These are phyloP conservation scores for Gymnopus androsaceus DNA, from an alignment of 1,284 basidiomycete species.

Conservation along the genomic window DNA sequence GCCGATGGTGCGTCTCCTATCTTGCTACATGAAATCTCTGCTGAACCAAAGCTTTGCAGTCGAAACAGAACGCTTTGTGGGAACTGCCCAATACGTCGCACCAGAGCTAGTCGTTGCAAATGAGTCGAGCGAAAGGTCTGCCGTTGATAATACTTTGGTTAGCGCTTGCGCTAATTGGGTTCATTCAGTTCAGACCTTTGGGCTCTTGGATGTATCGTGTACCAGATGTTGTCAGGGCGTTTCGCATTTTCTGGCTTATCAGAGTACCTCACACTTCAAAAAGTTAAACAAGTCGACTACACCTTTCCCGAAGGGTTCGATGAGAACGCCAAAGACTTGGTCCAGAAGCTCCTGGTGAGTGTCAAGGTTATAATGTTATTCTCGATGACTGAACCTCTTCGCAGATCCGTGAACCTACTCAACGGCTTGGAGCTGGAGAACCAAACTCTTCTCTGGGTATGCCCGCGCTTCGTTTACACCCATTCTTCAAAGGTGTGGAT, in stretches of 20 bases:
- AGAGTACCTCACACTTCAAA: constrained; percentile 83
- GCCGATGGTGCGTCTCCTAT: constrained; percentile 44
- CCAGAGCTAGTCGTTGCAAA: constrained; percentile 87
- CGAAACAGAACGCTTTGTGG: constrained; percentile 81
- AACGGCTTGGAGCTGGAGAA: constrained; percentile 68
- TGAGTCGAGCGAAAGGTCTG: constrained; percentile 69
- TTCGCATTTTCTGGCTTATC: constrained; percentile 89
- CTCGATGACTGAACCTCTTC: no score
- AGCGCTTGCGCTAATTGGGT: neutral
- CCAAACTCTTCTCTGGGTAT: constrained; percentile 48
- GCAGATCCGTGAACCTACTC: constrained; percentile 69
- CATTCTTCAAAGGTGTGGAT: constrained; percentile 72
- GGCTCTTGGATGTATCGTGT: constrained; percentile 95
- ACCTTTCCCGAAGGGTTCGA: constrained; percentile 75
- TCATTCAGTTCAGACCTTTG: constrained; percentile 89
- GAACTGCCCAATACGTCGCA: constrained; percentile 94
- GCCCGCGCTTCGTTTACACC: constrained; percentile 69
- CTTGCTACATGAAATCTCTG: constrained; percentile 21
- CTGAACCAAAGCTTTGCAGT: constrained; percentile 29
- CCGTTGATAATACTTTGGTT: constrained; percentile 1
- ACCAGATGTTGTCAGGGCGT: constrained; percentile 93
- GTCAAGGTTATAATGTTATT: neutral
- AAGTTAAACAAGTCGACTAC: constrained; percentile 76
- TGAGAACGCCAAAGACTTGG: constrained; percentile 65
- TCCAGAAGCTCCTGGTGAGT: constrained; percentile 64